Evolutionary conservation across 352 stramenopile species (phyloP).

Genomic region (Phytophthora meadii): DNA sequence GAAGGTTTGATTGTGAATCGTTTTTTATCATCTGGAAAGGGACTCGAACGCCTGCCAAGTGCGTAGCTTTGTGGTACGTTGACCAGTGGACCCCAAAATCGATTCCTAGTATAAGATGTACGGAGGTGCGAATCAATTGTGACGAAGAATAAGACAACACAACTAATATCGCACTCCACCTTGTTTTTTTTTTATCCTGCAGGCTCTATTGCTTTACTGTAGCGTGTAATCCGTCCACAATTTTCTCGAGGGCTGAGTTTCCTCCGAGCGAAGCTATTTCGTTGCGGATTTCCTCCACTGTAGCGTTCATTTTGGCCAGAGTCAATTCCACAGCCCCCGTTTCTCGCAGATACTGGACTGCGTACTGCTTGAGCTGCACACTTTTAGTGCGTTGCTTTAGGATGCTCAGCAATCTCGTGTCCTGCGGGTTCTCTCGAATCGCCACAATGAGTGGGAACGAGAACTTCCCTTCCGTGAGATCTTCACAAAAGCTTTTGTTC

Average conservation of each 20-base stretch:
- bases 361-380: conserved; percentile 95
- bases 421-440: conserved; percentile 69
- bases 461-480: conserved; percentile 98
- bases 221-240: conserved; percentile 60
- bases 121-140: not conserved
- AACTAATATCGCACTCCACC: too few species aligned
- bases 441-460: conserved; percentile 91
- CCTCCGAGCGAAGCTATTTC: conserved; percentile 62
- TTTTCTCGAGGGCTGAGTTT: conserved; percentile 63
- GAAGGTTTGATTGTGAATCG: too few species aligned
- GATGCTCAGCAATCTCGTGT: conserved; percentile 94
- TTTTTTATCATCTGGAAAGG: too few species aligned
- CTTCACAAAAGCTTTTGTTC: conserved; percentile 98
- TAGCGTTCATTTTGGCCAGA: conserved; percentile 62
- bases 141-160: too few species aligned
- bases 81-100: too few species aligned
- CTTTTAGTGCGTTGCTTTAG: conserved; percentile 97
- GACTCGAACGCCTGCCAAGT: too few species aligned
- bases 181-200: too few species aligned
- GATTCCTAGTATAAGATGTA: too few species aligned
- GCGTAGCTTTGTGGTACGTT: too few species aligned
- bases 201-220: conserved; percentile 43
- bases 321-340: conserved; percentile 65
- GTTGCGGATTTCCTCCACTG: conserved; percentile 52
- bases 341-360: conserved; percentile 85